Evolutionary conservation across 768 basidiomycete genomes (phyloP), one percentile per base, ranked within the genome.

Genomic region (Rhodotorula babjevae): DNA sequence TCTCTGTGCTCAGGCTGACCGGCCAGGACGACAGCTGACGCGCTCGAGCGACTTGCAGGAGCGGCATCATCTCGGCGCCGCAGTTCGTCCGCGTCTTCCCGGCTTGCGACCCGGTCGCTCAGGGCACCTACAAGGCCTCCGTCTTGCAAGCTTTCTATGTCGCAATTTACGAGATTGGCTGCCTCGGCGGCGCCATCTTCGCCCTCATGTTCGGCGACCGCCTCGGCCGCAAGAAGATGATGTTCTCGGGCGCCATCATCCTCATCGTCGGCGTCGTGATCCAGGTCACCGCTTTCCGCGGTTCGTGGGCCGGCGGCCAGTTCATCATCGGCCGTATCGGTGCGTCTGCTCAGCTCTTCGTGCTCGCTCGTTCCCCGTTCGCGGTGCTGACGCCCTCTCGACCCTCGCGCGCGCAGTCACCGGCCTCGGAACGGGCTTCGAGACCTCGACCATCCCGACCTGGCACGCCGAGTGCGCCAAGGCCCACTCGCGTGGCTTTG

Each of bases 81-180:
- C 56, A 75, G 57, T 75, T 75, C 69, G 84, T 88, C 0, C 81
- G 81, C 59, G 84, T 87, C 82, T 89, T 89, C 66, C 86, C 86
- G 73, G 84, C 67, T n/a, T 68, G 69, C 55, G 69, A 74, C 42
- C 55, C 63, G 3, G 36, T 23, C 3, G 69, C 68, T 4, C 69
- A 75, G 46, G 73, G 73, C 23, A 31, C 73, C 69, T 3, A 33
- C 7, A n/a, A 27, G 2, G 68, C 76, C 5, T 42, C 67, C 10
- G 49, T 72, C 19, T 58, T 76, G 15, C 75, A 76, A 60, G 75
- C 71, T 0, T 65, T 63, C 21, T 73, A 72, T 55, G 65, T 63
- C 19, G 46, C 72, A 19, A 70, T 72, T 44, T 73, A 88, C 85
- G 87, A 88, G 82, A 82, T 88, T 33, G 88, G 88, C 12, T 58